phyloP scores from a whole-genome alignment of 306 rosid genomes.

The Phaseolus lunatus region DNA sequence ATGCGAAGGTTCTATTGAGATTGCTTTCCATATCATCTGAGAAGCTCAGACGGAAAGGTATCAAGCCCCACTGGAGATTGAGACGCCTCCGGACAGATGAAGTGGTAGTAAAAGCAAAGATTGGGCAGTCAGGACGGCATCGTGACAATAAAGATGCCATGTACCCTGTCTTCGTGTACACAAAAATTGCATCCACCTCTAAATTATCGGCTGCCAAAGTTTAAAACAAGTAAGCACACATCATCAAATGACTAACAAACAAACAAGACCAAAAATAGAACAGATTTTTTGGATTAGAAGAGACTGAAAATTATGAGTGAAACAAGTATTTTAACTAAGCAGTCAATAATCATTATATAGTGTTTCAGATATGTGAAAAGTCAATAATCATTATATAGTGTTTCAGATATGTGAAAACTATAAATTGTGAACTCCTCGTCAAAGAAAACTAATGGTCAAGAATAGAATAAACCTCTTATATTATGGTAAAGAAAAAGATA shows the following conservation, averaged over 20 bases:
- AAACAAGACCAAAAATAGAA: background rate
- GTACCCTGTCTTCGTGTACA: slow-evolving; percentile 92
- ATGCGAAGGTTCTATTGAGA: slow-evolving; percentile 85
- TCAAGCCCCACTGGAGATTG: slow-evolving; percentile 98
- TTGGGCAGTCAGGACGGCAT: slow-evolving; percentile 98
- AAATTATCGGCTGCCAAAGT: slow-evolving; percentile 84
- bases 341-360: background rate
- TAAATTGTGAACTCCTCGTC: background rate
- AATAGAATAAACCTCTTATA: slow-evolving; percentile 5
- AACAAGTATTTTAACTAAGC: slow-evolving; percentile 24
- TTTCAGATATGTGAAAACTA: slow-evolving; percentile 41
- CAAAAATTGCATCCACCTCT: slow-evolving; percentile 95
- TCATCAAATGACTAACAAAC: slow-evolving; percentile 12
- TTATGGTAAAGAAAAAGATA: slow-evolving; percentile 15
- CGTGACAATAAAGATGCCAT: slow-evolving; percentile 97
- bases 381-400: background rate
- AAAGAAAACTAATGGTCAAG: background rate
- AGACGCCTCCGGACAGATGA: slow-evolving; percentile 87
- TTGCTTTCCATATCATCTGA: slow-evolving; percentile 96
- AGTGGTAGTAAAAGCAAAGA: slow-evolving; percentile 87
- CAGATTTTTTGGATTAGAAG: background rate
- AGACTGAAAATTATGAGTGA: slow-evolving; percentile 9
- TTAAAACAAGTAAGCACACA: slow-evolving; percentile 34
- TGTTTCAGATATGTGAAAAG: slow-evolving; percentile 42
- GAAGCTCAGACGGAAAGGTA: slow-evolving; percentile 94